Conservation (phyloP, 495 filamentous ascomycete species). For the Filosporella fistucella region DNA sequence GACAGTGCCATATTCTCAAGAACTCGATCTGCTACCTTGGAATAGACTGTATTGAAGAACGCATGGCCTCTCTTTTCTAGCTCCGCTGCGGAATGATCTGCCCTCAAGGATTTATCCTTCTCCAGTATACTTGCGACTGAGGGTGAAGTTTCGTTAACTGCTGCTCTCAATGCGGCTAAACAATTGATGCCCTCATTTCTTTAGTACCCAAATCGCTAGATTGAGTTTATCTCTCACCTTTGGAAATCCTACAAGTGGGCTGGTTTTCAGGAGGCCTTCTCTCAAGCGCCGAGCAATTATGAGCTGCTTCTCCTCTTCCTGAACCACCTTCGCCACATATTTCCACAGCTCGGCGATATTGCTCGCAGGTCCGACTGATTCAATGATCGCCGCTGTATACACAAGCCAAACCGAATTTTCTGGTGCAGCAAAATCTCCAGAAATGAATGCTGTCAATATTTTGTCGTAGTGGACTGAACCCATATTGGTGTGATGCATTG, state of each 20-base stretch:
- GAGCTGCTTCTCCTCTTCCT: not conserved
- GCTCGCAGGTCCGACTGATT: not conserved
- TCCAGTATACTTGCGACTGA: not conserved
- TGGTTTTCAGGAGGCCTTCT: constrained; percentile 1
- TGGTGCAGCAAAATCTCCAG: not conserved
- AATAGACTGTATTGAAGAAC: not conserved
- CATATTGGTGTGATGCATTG: too few relatives aligned
- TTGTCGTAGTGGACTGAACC: not conserved
- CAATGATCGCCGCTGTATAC: not conserved
- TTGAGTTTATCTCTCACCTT: not conserved
- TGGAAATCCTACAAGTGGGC: constrained; percentile 2
- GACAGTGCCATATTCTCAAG: not conserved
- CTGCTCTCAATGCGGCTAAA: not conserved
- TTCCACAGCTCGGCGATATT: constrained; percentile 1
- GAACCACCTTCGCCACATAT: not conserved
- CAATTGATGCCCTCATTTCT: not conserved
- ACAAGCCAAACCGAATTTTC: constrained; percentile 1
- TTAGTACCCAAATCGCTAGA: not conserved
- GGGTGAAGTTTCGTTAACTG: not conserved
- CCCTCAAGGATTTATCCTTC: not conserved
- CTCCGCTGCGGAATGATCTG: not conserved
- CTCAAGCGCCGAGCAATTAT: not conserved
- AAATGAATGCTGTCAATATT: not conserved
- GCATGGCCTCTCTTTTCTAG: not conserved
- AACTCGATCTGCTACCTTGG: not conserved